Base-by-base conservation (phyloP, 495 filamentous ascomycete species). In the Entonaema liquescens region DNA sequence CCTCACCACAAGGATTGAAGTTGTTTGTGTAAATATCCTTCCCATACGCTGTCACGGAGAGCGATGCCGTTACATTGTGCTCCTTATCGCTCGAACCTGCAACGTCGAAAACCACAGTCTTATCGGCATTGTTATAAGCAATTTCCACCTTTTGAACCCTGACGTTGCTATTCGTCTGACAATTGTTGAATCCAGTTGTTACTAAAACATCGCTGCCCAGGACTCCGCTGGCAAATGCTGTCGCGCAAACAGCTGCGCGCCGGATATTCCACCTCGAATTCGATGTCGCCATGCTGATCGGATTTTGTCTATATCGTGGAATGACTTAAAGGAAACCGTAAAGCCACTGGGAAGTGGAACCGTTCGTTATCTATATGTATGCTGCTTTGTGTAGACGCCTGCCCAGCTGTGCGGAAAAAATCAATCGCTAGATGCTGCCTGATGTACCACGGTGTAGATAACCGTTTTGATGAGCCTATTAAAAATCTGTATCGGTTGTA, bases 1-100 rank as follows among this genome's bases (percentile, higher is more conserved):
- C 80, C 54, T 72, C 57, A 19, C 89, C 83, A 73, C 95, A 99
- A 26, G 95, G 95, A 69, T 97, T 89, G 77, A 99, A 97, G 7
- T 79, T 78, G 56, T 91, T 92, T 13, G 84, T 82, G 79, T 97
- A 98, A 25, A 98, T 85, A 69, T 93, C 76, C 53, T 89, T 89
- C 58, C 95, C 95, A 70, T 98, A 98, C 8, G 95, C 95, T 31
- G 86, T 92, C 40, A 98, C 92, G 47, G 87, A 87, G 56, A 99
- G 81, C 15, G 85, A 77, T 7, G 93, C 94, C 62, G 87, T 91
- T 47, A 99, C 93, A 72, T 97, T 95, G 79, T 95, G 91, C 55
- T 85, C 79, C 75, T 85, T 86, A 59, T 79, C 77, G 74, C 91
- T 97, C 54, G 88, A 89, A 52, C 95, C 95, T 59, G 89, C 88